Conservation (phyloP, 2,329 filamentous ascomycete genomes). For the Pseudogymnoascus sp. region DNA sequence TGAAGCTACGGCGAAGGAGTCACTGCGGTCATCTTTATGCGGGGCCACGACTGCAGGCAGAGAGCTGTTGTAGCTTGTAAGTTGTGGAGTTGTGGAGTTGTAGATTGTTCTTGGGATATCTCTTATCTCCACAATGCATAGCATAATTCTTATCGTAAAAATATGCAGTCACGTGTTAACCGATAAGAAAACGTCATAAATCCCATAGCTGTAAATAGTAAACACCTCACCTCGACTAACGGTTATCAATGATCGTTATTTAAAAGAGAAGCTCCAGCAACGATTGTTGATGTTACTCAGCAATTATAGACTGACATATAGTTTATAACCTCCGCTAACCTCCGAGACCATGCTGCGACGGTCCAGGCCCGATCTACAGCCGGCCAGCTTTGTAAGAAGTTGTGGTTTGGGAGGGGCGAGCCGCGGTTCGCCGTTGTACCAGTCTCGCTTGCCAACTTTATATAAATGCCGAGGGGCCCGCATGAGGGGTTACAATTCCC, state of each 20-base stretch:
- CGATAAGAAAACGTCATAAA: not conserved
- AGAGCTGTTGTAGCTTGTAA: not conserved
- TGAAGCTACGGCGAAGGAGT: not conserved
- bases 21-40: not conserved
- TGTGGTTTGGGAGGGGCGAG: not conserved
- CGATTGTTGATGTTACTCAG: not conserved
- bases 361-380: not conserved
- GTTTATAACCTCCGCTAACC: not conserved
- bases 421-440: not conserved
- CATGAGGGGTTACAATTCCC: not conserved
- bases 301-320: not conserved
- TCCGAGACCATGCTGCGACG: not conserved
- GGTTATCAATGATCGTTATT: not conserved
- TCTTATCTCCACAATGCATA: not conserved
- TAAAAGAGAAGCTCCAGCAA: not conserved
- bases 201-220: not conserved
- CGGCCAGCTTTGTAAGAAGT: slow-evolving; percentile 3
- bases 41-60: not conserved
- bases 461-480: slow-evolving; percentile 4
- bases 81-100: not conserved
- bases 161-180: not conserved
- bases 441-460: not conserved
- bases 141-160: not conserved
- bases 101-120: not conserved
- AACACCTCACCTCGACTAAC: not conserved